Base-by-base conservation (phyloP, 805 yeast species). In the Cephaloascus albidus region DNA sequence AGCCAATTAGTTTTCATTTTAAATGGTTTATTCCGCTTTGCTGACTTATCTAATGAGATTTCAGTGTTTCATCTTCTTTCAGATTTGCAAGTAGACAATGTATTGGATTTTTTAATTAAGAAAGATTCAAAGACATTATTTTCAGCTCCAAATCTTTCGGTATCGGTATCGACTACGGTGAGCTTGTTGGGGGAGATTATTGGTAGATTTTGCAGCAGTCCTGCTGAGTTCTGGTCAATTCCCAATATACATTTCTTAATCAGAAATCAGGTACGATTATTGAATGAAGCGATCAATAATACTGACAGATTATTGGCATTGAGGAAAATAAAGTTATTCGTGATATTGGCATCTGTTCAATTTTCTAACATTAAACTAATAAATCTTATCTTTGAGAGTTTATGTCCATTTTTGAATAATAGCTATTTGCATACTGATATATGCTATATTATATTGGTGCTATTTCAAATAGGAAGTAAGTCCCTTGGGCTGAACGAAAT, bases 41-140 rank as follows among this genome's bases (percentile, higher is more conserved):
- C 68, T 14, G 77, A 76, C 43, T 53, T 66, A 16, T 54, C 65
- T 1, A 50, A 54, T 6, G 68, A 61, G 26, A 15, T 23, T 23
- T 6, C 12, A 8, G 10, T 23, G 12, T 23, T 8, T 12, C 10
- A 23, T 23, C 12, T 23, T 6, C 28, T 23, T 8, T 8, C 6
- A 23, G 12, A 23, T 8, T 23, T 23, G 28, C 6, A 12, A 6
- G 28, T 23, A 12, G 12, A 23, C 28, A 8, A 6, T 23, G 12
- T 23, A 12, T 23, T 23, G 12, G 28, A 23, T 23, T 8, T 23
- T 6, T 12, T 23, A 6, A 12, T 23, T 23, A 23, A 23, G 12
- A 23, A 23, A 23, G 28, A 23, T 23, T 23, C 28, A 23, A 10
- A 14, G 4, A 17, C 10, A 10, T 18, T 10, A 12, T 40, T 15